Conservation (phyloP, 768 basidiomycete genomes). For the Lactarius pseudohatsudake region DNA sequence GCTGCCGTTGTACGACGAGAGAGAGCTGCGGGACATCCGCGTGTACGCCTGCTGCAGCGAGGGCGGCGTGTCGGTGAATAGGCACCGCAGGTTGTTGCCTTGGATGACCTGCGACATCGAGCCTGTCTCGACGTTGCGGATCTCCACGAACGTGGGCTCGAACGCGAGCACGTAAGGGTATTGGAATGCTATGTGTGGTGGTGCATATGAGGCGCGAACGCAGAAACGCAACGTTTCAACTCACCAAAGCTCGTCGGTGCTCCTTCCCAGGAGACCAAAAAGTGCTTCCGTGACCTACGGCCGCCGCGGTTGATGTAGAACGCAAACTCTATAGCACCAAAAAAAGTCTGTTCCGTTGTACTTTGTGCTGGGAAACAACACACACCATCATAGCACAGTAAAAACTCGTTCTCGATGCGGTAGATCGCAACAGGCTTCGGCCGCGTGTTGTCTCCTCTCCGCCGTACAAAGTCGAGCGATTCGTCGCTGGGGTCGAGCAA, state of each 20-base stretch:
- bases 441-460: slow-evolving; percentile 73
- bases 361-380: slow-evolving; percentile 31
- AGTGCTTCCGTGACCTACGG: slow-evolving; percentile 83
- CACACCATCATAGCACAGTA: slow-evolving; percentile 97
- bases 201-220: slow-evolving; percentile 6
- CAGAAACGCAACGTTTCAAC: too few relatives aligned
- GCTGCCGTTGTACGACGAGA: slow-evolving; percentile 21
- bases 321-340: slow-evolving; percentile 75
- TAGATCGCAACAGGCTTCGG: slow-evolving; percentile 97
- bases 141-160: slow-evolving; percentile 94
- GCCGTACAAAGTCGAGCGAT: slow-evolving; percentile 90
- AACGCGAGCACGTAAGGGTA: slow-evolving; percentile 97
- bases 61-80: slow-evolving; percentile 93
- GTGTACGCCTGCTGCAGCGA: slow-evolving; percentile 67
- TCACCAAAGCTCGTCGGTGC: slow-evolving; percentile 84
- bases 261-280: slow-evolving; percentile 98
- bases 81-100: slow-evolving; percentile 81
- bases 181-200: slow-evolving; percentile 67
- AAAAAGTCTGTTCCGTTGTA: slow-evolving; percentile 5
- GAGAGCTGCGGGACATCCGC: slow-evolving; percentile 31
- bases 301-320: slow-evolving; percentile 99
- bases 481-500: slow-evolving; percentile 90
- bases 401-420: slow-evolving; percentile 93
- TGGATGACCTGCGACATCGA: slow-evolving; percentile 92
- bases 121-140: slow-evolving; percentile 93